Conservation (phyloP, 1,284 basidiomycete species). For the Puccinia sorghi region DNA sequence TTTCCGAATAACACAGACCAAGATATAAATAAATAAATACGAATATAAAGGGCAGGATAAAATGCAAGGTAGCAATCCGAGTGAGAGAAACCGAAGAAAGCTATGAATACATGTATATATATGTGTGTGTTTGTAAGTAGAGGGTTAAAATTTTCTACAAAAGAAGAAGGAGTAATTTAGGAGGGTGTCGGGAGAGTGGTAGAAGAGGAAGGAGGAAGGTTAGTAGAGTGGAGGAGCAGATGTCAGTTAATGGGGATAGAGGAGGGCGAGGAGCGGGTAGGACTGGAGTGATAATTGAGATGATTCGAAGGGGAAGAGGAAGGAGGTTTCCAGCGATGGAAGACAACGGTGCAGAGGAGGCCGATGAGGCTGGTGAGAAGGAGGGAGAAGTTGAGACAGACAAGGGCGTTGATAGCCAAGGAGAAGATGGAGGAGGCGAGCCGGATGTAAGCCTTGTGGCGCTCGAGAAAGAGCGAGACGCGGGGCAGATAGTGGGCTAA, state of each 20-base stretch:
- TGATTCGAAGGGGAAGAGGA: not conserved
- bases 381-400: slow-evolving; percentile 10
- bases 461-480: not conserved
- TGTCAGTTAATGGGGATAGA: not conserved
- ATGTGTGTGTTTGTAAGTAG: too few relatives aligned
- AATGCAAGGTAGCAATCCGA: too few relatives aligned
- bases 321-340: not conserved
- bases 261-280: not conserved
- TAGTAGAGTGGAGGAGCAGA: not conserved
- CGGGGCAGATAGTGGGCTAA: not conserved
- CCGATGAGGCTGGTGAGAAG: not conserved
- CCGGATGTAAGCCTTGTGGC: not conserved
- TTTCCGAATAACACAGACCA: too few relatives aligned
- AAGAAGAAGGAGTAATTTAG: not conserved
- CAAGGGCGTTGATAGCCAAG: not conserved
- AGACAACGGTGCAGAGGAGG: not conserved
- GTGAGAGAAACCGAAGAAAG: too few relatives aligned
- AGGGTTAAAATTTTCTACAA: not conserved
- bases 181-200: not conserved
- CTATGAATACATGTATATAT: too few relatives aligned
- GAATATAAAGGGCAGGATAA: too few relatives aligned
- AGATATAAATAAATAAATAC: too few relatives aligned
- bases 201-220: not conserved
- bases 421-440: not conserved
- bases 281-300: not conserved